Evolutionary conservation across 2,329 filamentous ascomycete genomes (phyloP).

Genomic region (Coleophoma crateriformis): DNA sequence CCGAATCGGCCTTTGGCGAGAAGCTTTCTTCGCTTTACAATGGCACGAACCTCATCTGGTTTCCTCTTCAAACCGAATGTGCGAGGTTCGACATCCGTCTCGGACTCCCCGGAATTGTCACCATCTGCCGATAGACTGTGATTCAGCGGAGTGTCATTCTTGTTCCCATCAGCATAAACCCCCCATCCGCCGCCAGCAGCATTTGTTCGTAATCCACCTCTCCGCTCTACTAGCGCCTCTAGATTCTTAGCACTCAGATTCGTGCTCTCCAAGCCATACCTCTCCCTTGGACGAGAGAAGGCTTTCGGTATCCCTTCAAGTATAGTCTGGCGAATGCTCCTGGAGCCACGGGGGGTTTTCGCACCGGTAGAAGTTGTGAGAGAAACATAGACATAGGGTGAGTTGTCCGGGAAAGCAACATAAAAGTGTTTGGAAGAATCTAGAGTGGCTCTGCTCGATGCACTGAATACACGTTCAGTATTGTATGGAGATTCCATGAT

Average conservation of each 20-base stretch:
- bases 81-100: conserved; percentile 3
- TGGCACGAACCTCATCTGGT: conserved; percentile 25
- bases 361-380: conserved; percentile 44
- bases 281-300: conserved; percentile 66
- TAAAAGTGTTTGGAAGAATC: conserved; percentile 69
- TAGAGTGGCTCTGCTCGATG: conserved; percentile 29
- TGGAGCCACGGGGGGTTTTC: conserved; percentile 43
- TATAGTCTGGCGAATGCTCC: conserved; percentile 64
- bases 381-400: conserved; percentile 67
- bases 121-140: conserved; percentile 31
- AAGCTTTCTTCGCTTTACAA: conserved; percentile 52
- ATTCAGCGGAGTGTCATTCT: conserved; percentile 43
- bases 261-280: conserved; percentile 65
- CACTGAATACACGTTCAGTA: conserved; percentile 42
- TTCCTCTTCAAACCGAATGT: conserved; percentile 19
- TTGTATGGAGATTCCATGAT: conserved; percentile 79
- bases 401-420: conserved; percentile 75
- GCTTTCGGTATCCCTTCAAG: conserved; percentile 79
- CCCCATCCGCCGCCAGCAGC: conserved; percentile 73
- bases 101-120: conserved; percentile 17
- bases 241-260: conserved; percentile 68
- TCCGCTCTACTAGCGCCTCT: conserved; percentile 60
- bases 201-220: conserved; percentile 66
- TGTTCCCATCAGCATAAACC: conserved; percentile 63
- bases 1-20: conserved; percentile 69